Conservation (phyloP, 108 stramenopile species). For the Discostella pseudostelligera region DNA sequence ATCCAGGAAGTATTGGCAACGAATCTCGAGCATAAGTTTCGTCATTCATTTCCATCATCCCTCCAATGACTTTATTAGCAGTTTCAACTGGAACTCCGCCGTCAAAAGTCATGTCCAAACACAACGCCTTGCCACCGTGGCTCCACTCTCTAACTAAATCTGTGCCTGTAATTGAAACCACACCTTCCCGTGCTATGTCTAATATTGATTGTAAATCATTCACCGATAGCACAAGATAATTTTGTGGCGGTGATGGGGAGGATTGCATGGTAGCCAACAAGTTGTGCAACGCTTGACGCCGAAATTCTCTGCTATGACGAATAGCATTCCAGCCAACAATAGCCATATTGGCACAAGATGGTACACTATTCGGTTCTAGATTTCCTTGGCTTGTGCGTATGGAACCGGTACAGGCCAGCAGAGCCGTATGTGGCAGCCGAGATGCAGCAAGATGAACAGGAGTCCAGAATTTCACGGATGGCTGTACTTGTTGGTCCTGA, state of each 20-base stretch:
- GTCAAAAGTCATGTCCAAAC: conserved; percentile 13
- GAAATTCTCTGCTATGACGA: conserved; percentile 5
- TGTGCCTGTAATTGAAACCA: conserved; percentile 50
- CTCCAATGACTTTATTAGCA: conserved; percentile 1
- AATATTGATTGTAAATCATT: conserved; percentile 44
- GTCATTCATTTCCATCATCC: conserved; percentile 58
- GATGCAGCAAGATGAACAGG: conserved; percentile 20
- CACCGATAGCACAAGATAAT: conserved; percentile 40
- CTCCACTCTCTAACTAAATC: conserved; percentile 39
- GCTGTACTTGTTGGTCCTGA: neutral
- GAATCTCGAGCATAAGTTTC: conserved; percentile 53
- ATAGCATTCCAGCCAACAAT: conserved; percentile 39
- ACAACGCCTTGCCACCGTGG: conserved; percentile 20
- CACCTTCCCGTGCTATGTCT: conserved; percentile 35
- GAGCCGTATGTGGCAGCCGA: conserved; percentile 10
- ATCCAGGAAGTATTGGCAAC: conserved; percentile 52
- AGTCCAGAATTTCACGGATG: conserved; percentile 13
- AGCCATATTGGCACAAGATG: conserved; percentile 22
- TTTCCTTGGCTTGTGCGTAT: neutral
- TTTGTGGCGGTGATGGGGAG: conserved; percentile 15
- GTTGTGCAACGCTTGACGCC: conserved; percentile 8
- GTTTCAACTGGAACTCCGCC: conserved; percentile 5
- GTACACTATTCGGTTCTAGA: conserved; percentile 2
- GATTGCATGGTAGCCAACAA: conserved; percentile 23
- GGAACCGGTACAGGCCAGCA: conserved; percentile 11